Evolutionary conservation across 2,329 filamentous ascomycete species (phyloP).

Genomic region (Scedosporium aurantiacum): DNA sequence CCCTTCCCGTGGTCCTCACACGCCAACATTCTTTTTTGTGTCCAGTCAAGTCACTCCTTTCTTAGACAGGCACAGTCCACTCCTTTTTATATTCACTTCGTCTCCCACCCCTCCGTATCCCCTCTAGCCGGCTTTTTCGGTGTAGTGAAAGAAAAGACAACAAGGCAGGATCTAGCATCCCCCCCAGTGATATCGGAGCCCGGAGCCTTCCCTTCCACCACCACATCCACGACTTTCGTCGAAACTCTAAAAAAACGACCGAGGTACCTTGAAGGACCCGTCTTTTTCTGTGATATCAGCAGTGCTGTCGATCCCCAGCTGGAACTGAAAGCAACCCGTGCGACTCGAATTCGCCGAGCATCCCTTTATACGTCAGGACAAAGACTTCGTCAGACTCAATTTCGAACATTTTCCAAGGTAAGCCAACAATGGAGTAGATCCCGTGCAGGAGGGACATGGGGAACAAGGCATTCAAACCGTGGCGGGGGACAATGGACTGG

Average conservation of each 20-base stretch:
- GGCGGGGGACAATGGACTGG: background rate
- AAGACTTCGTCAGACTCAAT: background rate
- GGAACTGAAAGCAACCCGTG: slow-evolving; percentile 5
- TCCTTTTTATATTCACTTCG: slow-evolving; percentile 5
- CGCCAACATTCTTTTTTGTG: background rate
- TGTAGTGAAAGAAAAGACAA: background rate
- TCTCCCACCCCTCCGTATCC: background rate
- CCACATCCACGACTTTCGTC: background rate
- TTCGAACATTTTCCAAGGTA: background rate
- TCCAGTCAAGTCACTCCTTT: slow-evolving; percentile 8
- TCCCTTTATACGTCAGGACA: background rate
- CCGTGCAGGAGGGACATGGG: background rate
- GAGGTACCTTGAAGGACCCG: slow-evolving; percentile 6
- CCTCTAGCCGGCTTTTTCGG: background rate
- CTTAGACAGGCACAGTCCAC: slow-evolving; percentile 6
- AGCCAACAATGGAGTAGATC: background rate
- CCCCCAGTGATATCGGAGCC: background rate
- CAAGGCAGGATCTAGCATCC: background rate
- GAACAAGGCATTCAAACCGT: background rate
- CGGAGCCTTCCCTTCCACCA: background rate
- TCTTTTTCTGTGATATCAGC: slow-evolving; percentile 2
- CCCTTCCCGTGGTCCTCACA: background rate
- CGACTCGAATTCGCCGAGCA: background rate
- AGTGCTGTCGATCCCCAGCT: slow-evolving; percentile 6
- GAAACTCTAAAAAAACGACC: background rate